phyloP scores from a whole-genome alignment of 805 yeast genomes.

The Candida silvatica region DNA sequence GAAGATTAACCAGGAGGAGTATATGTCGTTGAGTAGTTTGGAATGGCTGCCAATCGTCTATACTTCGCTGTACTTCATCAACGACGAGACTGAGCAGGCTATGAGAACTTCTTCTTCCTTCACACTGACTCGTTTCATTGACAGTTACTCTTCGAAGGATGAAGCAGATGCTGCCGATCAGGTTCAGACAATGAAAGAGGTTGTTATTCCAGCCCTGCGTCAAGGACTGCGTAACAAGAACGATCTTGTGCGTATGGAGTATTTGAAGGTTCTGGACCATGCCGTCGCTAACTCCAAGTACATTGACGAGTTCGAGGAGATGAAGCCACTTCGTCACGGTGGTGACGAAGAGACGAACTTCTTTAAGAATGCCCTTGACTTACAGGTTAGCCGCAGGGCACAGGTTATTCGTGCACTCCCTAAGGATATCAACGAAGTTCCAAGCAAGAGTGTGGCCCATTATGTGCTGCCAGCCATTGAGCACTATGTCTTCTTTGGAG shows the following conservation, averaged over 20 bases:
- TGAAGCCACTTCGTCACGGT: constrained; percentile 55
- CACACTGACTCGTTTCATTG: constrained; percentile 56
- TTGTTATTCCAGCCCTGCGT: constrained; percentile 57
- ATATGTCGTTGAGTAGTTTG: constrained; percentile 29
- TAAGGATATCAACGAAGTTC: constrained; percentile 34
- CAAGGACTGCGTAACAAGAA: constrained; percentile 53
- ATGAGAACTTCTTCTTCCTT: constrained; percentile 71
- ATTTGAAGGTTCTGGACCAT: constrained; percentile 56
- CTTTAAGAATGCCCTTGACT: constrained; percentile 58
- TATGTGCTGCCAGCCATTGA: constrained; percentile 82
- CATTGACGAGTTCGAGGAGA: constrained; percentile 45
- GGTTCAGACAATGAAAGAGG: constrained; percentile 36
- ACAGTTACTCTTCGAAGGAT: constrained; percentile 32
- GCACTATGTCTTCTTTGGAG: constrained; percentile 52
- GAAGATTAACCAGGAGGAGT: constrained; percentile 48
- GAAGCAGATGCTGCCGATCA: constrained; percentile 21
- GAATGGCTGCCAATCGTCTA: constrained; percentile 81
- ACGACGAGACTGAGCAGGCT: constrained; percentile 72
- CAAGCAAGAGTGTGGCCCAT: constrained; percentile 59
- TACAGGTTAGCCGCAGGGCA: constrained; percentile 80
- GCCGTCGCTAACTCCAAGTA: constrained; percentile 40
- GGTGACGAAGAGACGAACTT: constrained; percentile 79
- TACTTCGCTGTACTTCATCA: constrained; percentile 59
- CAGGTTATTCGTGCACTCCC: constrained; percentile 67
- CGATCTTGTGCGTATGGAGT: constrained; percentile 66